Evolutionary conservation across 768 basidiomycete species (phyloP).

Genomic region (Cyclocybe cylindracea): DNA sequence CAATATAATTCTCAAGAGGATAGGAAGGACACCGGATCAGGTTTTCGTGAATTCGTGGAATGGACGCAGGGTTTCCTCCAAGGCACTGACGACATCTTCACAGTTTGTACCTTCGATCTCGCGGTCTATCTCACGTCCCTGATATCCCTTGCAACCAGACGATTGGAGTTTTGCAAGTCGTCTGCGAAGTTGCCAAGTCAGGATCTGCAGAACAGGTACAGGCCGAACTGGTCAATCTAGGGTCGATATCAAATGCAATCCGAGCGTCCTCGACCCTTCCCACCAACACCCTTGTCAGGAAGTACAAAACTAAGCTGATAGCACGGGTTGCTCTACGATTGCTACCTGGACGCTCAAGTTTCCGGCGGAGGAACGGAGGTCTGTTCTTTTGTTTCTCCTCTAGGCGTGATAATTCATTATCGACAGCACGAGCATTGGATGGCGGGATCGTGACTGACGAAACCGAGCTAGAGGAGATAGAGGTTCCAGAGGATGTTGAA

Average conservation of each 20-base stretch:
- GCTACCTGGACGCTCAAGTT: constrained; percentile 48
- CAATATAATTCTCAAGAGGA: neutral
- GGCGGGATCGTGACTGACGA: constrained; percentile 19
- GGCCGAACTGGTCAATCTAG: constrained; percentile 40
- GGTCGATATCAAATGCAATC: constrained; percentile 46
- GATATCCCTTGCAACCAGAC: constrained; percentile 38
- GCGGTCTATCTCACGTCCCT: constrained; percentile 3
- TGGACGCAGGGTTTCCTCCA: constrained; percentile 42
- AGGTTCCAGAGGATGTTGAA: constrained; percentile 83
- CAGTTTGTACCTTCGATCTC: constrained; percentile 36
- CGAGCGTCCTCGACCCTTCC: constrained; percentile 40
- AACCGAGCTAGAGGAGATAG: constrained; percentile 29
- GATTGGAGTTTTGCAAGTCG: constrained; percentile 66
- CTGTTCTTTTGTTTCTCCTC: constrained; percentile 1
- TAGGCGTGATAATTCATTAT: no score
- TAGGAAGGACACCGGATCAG: constrained; percentile 60
- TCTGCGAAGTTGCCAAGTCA: constrained; percentile 71
- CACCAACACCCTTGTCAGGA: constrained; percentile 68
- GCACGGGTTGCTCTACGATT: constrained; percentile 65
- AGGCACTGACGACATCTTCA: constrained; percentile 44
- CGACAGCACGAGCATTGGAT: constrained; percentile 31
- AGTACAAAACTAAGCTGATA: constrained; percentile 65
- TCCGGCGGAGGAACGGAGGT: constrained; percentile 43
- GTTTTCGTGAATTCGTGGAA: constrained; percentile 53
- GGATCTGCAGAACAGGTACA: constrained; percentile 57